phyloP scores from a whole-genome alignment of 2,329 filamentous ascomycete genomes.

The Periconia sp. region DNA sequence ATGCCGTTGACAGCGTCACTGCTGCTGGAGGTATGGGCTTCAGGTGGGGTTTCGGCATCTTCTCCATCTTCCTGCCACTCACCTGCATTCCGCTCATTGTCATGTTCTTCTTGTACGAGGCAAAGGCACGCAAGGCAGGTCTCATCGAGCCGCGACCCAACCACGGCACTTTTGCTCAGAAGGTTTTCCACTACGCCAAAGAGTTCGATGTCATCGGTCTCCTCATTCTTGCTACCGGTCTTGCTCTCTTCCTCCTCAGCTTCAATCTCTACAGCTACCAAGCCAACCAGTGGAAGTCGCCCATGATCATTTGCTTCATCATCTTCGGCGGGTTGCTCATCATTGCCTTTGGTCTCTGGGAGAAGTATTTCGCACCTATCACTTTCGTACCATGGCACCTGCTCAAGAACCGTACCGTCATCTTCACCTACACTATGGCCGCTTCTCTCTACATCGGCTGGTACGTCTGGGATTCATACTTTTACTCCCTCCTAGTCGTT shows the following conservation, averaged over 20 bases:
- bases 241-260: slow-evolving; percentile 71
- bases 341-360: slow-evolving; percentile 47
- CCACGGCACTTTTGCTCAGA: slow-evolving; percentile 55
- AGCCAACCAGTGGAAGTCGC: slow-evolving; percentile 41
- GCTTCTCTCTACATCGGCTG: slow-evolving; percentile 41
- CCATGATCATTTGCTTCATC: slow-evolving; percentile 51
- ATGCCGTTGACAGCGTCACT: slow-evolving; percentile 47
- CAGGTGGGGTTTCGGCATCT: slow-evolving; percentile 72
- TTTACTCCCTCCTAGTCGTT: slow-evolving; percentile 49
- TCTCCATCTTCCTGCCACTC: slow-evolving; percentile 67
- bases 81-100: slow-evolving; percentile 66
- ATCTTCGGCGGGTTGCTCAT: slow-evolving; percentile 46
- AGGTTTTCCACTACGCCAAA: slow-evolving; percentile 60
- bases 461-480: slow-evolving; percentile 51
- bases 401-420: slow-evolving; percentile 58
- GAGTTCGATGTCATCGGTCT: slow-evolving; percentile 71
- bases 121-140: slow-evolving; percentile 64
- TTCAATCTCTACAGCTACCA: slow-evolving; percentile 61
- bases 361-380: slow-evolving; percentile 48
- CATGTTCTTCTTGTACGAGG: slow-evolving; percentile 63
- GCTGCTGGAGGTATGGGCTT: slow-evolving; percentile 57
- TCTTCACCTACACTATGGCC: slow-evolving; percentile 60
- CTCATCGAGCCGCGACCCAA: slow-evolving; percentile 54
- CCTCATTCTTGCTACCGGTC: slow-evolving; percentile 65
- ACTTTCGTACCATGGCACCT: slow-evolving; percentile 55